Base-by-base conservation (phyloP, 768 basidiomycete genomes). In the Rhizopogon vinicolor region DNA sequence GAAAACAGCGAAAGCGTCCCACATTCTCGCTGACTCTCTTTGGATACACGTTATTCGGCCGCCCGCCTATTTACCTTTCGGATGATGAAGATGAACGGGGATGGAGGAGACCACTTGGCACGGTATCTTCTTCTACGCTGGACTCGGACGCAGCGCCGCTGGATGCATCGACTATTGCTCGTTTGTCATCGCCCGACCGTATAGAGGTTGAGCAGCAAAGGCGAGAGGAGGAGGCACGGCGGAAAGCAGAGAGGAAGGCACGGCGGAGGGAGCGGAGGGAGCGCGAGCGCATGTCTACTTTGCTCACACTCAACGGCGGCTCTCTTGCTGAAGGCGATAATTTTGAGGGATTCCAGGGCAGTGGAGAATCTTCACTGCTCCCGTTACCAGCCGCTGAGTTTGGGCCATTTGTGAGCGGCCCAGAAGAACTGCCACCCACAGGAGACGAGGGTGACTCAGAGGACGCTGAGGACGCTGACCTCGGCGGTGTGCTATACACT, bases 101-200 rank as follows among this genome's bases (percentile, higher is more conserved):
- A 9, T 49, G 57, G 46, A 60, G 51, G 60, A 68, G 35, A 63
- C 62, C 45, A 31, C 60, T 68, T 59, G 28, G 51, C 35, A 68
- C 63, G 2, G 31, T 58, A 8, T 72, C 70, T 19, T 68, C 75
- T 3, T 69, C 73, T 5, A 85, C 84, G 5, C 77, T 87, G 42
- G 88, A 89, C 67, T 83, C 84, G 0, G 88, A 89, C 58, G 87
- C 88, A 3, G 80, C 86, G 5, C 82, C 82, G 1, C 72, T 90
- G 13, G 85, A 86, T 50, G 67, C 80, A 7, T 74, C 79, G 9
- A 72, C 77, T 16, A 87, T 90, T 53, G 78, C 75, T 50, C 74
- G 73, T 29, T 62, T 85, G 39, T 77, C 83, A 6, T 72, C 75
- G 0, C 74, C 76, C 0, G 74, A 69, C 57, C 74, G 71, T 14